These are phyloP conservation scores for Hordeum pubiflorum DNA, from an alignment of 202 grass and related monocot genomes.

Conservation along the genomic window DNA sequence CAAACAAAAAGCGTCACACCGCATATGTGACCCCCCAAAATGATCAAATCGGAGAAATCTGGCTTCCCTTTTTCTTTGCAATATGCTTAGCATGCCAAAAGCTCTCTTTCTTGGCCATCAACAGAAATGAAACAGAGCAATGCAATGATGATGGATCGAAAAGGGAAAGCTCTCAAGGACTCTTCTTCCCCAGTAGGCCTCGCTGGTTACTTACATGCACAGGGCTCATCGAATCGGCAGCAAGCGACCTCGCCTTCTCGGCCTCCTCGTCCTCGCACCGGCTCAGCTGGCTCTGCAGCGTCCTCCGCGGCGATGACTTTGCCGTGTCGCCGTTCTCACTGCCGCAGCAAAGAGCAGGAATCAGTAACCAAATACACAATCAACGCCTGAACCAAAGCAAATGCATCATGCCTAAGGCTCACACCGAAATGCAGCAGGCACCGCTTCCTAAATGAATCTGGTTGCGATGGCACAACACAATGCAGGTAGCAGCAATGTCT, in stretches of 20 bases:
- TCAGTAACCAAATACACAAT: background rate
- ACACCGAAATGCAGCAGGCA: background rate
- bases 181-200: background rate
- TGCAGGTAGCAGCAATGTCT: slow-evolving; percentile 14
- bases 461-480: background rate
- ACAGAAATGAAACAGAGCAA: slow-evolving; percentile 33
- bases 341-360: slow-evolving; percentile 27
- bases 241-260: slow-evolving; percentile 28
- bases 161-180: slow-evolving; percentile 28
- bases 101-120: slow-evolving; percentile 34
- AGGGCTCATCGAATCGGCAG: slow-evolving; percentile 35
- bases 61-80: slow-evolving; percentile 26
- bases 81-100: slow-evolving; percentile 30
- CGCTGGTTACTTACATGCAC: slow-evolving; percentile 47
- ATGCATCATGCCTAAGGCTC: background rate
- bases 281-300: slow-evolving; percentile 70
- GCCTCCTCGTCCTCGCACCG: slow-evolving; percentile 50
- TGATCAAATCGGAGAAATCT: slow-evolving; percentile 21
- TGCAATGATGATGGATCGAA: slow-evolving; percentile 19
- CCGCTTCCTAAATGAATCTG: background rate
- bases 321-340: slow-evolving; percentile 41
- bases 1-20: background rate
- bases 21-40: background rate
- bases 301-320: slow-evolving; percentile 34
- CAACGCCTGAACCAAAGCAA: background rate